Percentiles rank a stretch among this genome's conserved stretches.
Evolutionary conservation across 2,329 filamentous ascomycete species (phyloP).

Genomic region (Pseudocercospora cruenta): DNA sequence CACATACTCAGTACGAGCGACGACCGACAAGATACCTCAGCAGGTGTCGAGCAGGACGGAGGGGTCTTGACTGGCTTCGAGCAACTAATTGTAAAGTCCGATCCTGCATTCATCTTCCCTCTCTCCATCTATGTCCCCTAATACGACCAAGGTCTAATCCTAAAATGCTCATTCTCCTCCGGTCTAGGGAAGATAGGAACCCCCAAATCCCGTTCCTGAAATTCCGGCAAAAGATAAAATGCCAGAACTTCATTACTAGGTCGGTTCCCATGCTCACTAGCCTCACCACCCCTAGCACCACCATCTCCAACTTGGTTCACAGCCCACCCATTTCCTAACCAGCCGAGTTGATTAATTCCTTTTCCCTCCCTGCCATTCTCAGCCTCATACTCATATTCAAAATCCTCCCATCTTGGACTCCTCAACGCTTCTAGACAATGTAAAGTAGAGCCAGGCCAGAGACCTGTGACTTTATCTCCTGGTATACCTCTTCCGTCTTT

Average conservation of each 20-base stretch:
- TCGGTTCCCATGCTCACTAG: slow-evolving; percentile 27
- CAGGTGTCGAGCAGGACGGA: too few relatives aligned
- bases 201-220: slow-evolving; percentile 37
- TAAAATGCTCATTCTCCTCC: slow-evolving; percentile 44
- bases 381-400: slow-evolving; percentile 53
- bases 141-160: slow-evolving; percentile 43
- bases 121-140: slow-evolving; percentile 21
- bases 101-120: neutral
- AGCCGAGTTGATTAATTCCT: slow-evolving; percentile 62
- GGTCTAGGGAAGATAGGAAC: slow-evolving; percentile 40
- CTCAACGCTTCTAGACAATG: slow-evolving; percentile 62
- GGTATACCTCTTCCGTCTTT: slow-evolving; percentile 18
- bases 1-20: too few relatives aligned
- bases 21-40: too few relatives aligned
- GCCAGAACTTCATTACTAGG: slow-evolving; percentile 43
- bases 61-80: too few relatives aligned
- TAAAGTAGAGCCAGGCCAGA: slow-evolving; percentile 36
- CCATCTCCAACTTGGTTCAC: slow-evolving; percentile 52
- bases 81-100: too few relatives aligned
- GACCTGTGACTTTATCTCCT: slow-evolving; percentile 43
- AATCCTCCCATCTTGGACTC: slow-evolving; percentile 64
- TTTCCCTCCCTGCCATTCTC: slow-evolving; percentile 38
- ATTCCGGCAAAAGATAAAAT: slow-evolving; percentile 48
- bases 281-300: neutral
- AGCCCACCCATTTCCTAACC: slow-evolving; percentile 71